Evolutionary conservation across 495 filamentous ascomycete genomes (phyloP).

Genomic region (Penicillium flavigenum): DNA sequence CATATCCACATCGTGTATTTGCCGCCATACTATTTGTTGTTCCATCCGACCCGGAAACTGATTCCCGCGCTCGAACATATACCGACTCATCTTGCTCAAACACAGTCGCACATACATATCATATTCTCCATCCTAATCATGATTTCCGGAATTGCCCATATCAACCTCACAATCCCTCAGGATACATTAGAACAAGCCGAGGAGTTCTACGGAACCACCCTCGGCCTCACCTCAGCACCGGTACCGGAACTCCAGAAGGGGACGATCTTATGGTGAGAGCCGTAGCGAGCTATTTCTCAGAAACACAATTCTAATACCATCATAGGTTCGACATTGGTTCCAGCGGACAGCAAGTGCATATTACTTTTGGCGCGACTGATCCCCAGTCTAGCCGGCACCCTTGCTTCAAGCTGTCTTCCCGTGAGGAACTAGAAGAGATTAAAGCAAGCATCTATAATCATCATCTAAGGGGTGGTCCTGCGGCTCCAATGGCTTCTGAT

Average conservation of each 20-base stretch:
- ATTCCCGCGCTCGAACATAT: conserved; percentile 12
- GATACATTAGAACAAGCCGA: conserved; percentile 53
- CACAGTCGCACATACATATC: background rate
- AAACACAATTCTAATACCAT: background rate
- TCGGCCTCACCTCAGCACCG: conserved; percentile 48
- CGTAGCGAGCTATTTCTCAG: background rate
- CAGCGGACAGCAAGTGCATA: conserved; percentile 60
- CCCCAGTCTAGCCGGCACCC: conserved; percentile 50
- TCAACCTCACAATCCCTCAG: conserved; percentile 58
- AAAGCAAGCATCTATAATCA: conserved; percentile 56
- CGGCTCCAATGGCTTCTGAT: conserved; percentile 55
- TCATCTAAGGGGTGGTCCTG: conserved; percentile 45
- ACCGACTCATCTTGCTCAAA: background rate
- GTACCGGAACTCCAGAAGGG: conserved; percentile 53
- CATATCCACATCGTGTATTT: background rate
- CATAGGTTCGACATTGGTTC: conserved; percentile 55
- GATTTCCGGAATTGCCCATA: conserved; percentile 60
- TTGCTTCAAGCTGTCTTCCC: conserved; percentile 52
- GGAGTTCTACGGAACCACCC: conserved; percentile 56
- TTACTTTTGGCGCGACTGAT: conserved; percentile 53
- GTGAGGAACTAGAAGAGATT: conserved; percentile 46
- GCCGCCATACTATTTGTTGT: background rate
- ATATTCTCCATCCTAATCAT: conserved; percentile 29
- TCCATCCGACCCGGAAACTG: conserved; percentile 8
- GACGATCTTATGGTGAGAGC: conserved; percentile 48